Base-by-base conservation (phyloP, 164 flowering plant species). In the Tetracentron sinense region DNA sequence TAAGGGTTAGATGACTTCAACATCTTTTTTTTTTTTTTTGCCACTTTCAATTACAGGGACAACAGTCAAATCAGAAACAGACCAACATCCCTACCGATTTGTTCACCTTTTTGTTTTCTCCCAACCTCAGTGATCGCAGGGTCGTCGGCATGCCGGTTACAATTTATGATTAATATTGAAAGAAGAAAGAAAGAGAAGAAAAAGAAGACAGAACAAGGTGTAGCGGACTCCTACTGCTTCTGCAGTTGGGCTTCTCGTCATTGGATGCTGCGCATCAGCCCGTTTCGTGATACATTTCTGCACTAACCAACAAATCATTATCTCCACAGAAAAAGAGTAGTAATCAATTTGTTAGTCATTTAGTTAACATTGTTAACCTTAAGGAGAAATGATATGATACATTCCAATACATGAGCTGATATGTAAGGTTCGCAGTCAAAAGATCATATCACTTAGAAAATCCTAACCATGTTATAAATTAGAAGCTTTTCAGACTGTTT, bases 261-360 rank as follows among this genome's bases (percentile, higher is more conserved):
- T 80, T 84, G 91, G 25, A 83, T 72, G 77, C 81, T 82, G 42
- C 95, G 89, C 64, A 79, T 75, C 48, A 78, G 51, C 60, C 94
- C 92, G 60, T 80, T 71, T 65, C 96, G 82, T 33, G 80, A 62
- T 19, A 77, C 57, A 64, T 60, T 81, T 70, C 96, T 88, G 91
- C 82, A 79, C 2, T 73, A 31, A 70, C 35, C 19, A 30, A 23
- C 17, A 38, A 4, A 38, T 1, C 11, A 8, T 16, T 38, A 10
- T 38, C 8, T 8, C 2, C 44, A 38, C 14, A 38, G 8, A 38
- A 8, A 38, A 38, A 33, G n/a, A n/a, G n/a, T n/a, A n/a, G n/a
- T n/a, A n/a, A n/a, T 33, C 38, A 33, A 4, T 33, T 33, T 10
- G 38, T 1, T 16, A 38, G 11, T 38, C 44, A 10, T 2, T 11